Base-by-base conservation (phyloP, 1,284 basidiomycete genomes). In the Ganoderma boninense region DNA sequence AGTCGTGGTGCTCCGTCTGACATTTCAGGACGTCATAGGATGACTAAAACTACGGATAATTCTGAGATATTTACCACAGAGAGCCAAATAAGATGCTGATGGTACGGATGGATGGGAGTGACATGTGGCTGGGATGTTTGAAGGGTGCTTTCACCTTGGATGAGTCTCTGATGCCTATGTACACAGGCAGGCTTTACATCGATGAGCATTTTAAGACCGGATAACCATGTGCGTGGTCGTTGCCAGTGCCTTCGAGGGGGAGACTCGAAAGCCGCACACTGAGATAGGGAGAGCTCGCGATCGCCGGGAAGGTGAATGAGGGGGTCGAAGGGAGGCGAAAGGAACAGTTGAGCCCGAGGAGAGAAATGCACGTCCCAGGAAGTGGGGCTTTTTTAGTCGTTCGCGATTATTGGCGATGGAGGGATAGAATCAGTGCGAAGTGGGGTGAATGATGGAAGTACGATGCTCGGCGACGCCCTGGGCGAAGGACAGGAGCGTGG, bases 211-310 rank as follows among this genome's bases (percentile, higher is more conserved):
- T 10, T n/a, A 23, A 23, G 46, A 18, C 56, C 23, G 4, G 26
- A 29, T 29, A 29, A 29, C 26, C 26, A 29, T 29, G 26, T 29
- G 26, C 26, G 26, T 29, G 74, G 62, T 79, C 79, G 68, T 80
- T 80, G 46, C 79, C 38, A 40, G 38, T 40, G 38, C 38, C 79
- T 66, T 79, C 78, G 20, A 70, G 35, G 68, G 85, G 84, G 14
- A 86, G 83, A 20, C 83, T 79, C 18, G 76, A 78, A 16, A 87
- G 76, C 23, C 81, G 6, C 4, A 35, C 54, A 20, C 54, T 73
- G 20, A 90, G 78, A 73, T 85, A 40, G 38, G 38, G 88, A 87
- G 2, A 84, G 84, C n/a, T 90, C 32, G 32, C 32, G 3, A 32
- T 32, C 32, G 32, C 5, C 32, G 32, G 32, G 4, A 32, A 32